Evolutionary conservation across 225 moss, liverwort and hornwort species (phyloP).

Genomic region (Asterella californica): DNA sequence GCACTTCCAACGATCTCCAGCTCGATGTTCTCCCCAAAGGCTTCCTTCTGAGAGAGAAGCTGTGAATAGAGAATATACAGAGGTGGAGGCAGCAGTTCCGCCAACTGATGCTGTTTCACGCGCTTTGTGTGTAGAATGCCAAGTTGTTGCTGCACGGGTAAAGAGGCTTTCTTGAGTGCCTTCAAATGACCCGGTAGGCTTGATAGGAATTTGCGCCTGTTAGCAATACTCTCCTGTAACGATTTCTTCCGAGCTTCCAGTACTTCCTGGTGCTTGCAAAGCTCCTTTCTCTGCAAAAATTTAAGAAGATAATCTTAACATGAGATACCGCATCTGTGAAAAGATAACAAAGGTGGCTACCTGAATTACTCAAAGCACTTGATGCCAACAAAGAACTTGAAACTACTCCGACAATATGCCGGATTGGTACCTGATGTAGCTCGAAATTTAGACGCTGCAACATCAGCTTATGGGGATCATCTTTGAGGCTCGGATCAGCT

Average conservation of each 20-base stretch:
- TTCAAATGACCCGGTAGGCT: slow-evolving; percentile 83
- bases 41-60: slow-evolving; percentile 84
- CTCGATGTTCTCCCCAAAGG: slow-evolving; percentile 82
- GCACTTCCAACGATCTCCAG: slow-evolving; percentile 92
- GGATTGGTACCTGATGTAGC: slow-evolving; percentile 64
- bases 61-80: slow-evolving; percentile 82
- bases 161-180: slow-evolving; percentile 89
- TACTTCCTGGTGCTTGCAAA: slow-evolving; percentile 71
- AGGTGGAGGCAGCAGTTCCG: slow-evolving; percentile 88
- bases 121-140: slow-evolving; percentile 86
- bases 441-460: slow-evolving; percentile 92
- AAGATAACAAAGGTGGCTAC: not conserved
- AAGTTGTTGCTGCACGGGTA: slow-evolving; percentile 93
- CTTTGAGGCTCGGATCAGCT: slow-evolving; percentile 55
- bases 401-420: not conserved
- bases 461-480: slow-evolving; percentile 81
- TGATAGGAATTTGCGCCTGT: slow-evolving; percentile 72
- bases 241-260: slow-evolving; percentile 85
- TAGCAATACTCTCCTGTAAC: slow-evolving; percentile 75
- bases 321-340: not conserved
- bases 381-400: not conserved
- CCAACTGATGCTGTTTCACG: slow-evolving; percentile 83
- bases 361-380: not conserved
- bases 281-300: slow-evolving; percentile 74
- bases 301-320: not conserved